phyloP scores from a whole-genome alignment of 805 yeast species.

The Debaryomyces castellii region DNA sequence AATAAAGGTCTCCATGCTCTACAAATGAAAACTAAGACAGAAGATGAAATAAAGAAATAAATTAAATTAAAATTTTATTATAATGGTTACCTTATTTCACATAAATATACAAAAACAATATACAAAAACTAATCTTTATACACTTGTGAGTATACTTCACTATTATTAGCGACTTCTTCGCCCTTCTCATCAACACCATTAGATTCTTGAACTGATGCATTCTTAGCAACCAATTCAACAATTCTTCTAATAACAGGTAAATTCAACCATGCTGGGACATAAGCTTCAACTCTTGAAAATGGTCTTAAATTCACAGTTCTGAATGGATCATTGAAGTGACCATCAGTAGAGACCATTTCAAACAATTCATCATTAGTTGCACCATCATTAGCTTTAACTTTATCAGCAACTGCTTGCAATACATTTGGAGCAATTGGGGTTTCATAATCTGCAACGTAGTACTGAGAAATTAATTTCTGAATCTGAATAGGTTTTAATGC shows the following conservation, averaged over 20 bases:
- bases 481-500: constrained; percentile 93
- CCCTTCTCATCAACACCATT: constrained; percentile 10
- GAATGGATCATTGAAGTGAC: constrained; percentile 82
- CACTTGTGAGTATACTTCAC: constrained; percentile 4
- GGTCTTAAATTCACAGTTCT: constrained; percentile 72
- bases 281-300: constrained; percentile 79
- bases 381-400: constrained; percentile 61
- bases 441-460: constrained; percentile 91
- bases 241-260: constrained; percentile 86
- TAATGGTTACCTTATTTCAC: not conserved
- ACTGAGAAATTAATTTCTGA: constrained; percentile 86
- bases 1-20: constrained; percentile 81
- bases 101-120: constrained; percentile 4
- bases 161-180: constrained; percentile 4
- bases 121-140: constrained; percentile 5
- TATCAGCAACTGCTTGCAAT: constrained; percentile 75
- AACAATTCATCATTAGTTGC: constrained; percentile 60
- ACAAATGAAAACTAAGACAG: constrained; percentile 79
- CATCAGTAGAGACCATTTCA: constrained; percentile 66
- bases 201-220: constrained; percentile 68
- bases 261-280: constrained; percentile 92
- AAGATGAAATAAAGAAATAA: constrained; percentile 12
- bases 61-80: not conserved
- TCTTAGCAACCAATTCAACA: constrained; percentile 82
- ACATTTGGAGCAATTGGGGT: constrained; percentile 84